Evolutionary conservation across 2,329 filamentous ascomycete genomes (phyloP), one percentile per base, ranked within the genome.

Genomic region (Alternaria sp.): DNA sequence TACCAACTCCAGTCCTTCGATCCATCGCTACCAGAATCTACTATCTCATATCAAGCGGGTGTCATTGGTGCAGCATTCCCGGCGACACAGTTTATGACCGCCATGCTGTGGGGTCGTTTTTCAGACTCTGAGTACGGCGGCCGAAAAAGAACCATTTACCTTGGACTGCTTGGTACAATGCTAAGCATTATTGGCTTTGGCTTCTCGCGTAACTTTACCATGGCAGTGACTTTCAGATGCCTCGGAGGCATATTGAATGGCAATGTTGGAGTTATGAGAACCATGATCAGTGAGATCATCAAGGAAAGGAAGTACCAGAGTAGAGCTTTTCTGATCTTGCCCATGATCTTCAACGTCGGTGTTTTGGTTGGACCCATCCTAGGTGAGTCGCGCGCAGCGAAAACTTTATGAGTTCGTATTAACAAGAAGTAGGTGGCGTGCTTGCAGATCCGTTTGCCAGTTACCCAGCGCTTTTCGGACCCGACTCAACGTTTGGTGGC

Each of bases 1-100:
- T 96, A 94, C 78, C 92, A 95, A 76, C 86, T 97, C n/a, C 88
- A 88, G 68, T 94, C 89, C 59, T 94, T 96, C 69, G 84, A 91
- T 24, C 83, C 83, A 3, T 82, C 79, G 22, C 76, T 85, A 20
- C 80, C 85, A 3, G 85, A 89, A 54, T 84, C 84, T 2, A 88
- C 86, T 2, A 93, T 96, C 66, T 87, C 93, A 0, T 84, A 85
- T 20, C 92, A 95, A 75, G 91, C 91, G 1, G 93, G 93, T 39
- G 80, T 96, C 3, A 82, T 96, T 24, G 88, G 91, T 48, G 92
- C 90, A 12, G 89, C 88, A 39, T 96, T 96, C 74, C 94, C 91
- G 0, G 90, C 89, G 0, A 89, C 91, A 0, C 93, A 97, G 75
- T 94, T 94, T 71, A 74, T 92, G 22, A 96, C 92, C 1, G 92